A percentile compares a stretch with the other conserved stretches of the same genome.
phyloP scores from a whole-genome alignment of 768 basidiomycete species.

The Butyriboletus loyo region DNA sequence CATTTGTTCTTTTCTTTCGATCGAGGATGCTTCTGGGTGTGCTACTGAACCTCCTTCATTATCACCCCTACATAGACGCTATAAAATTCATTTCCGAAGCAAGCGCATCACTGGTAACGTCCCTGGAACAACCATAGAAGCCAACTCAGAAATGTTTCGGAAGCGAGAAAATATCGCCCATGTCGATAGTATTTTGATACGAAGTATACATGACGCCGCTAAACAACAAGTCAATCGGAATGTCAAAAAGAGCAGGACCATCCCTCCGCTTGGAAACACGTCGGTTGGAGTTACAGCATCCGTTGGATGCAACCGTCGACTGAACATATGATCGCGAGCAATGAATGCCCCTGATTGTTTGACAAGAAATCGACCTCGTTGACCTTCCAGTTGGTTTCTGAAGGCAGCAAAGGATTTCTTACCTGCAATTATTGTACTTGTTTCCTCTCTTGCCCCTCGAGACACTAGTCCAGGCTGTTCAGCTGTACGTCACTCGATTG shows the following conservation, averaged over 20 bases:
- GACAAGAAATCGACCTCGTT: background rate
- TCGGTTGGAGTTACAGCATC: background rate
- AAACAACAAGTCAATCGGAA: background rate
- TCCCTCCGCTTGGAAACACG: background rate
- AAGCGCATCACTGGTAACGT: background rate
- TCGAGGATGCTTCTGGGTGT: background rate
- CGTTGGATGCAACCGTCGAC: background rate
- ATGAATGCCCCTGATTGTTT: background rate
- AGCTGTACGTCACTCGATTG: background rate
- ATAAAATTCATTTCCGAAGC: background rate
- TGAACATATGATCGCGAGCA: conserved; percentile 3
- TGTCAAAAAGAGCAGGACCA: background rate
- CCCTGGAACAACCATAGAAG: background rate
- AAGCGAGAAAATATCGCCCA: background rate
- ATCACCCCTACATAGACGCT: background rate
- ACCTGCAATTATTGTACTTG: background rate
- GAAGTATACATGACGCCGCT: background rate
- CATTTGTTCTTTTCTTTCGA: background rate
- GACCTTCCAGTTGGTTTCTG: background rate
- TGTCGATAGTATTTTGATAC: background rate
- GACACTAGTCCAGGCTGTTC: background rate
- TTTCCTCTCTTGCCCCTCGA: background rate
- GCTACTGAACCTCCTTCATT: background rate
- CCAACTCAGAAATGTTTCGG: background rate
- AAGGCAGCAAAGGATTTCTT: background rate